A percentile compares a stretch with the other conserved stretches of the same genome.
phyloP scores from a whole-genome alignment of 225 moss, liverwort and hornwort genomes.

The Thuidium tamariscinum region DNA sequence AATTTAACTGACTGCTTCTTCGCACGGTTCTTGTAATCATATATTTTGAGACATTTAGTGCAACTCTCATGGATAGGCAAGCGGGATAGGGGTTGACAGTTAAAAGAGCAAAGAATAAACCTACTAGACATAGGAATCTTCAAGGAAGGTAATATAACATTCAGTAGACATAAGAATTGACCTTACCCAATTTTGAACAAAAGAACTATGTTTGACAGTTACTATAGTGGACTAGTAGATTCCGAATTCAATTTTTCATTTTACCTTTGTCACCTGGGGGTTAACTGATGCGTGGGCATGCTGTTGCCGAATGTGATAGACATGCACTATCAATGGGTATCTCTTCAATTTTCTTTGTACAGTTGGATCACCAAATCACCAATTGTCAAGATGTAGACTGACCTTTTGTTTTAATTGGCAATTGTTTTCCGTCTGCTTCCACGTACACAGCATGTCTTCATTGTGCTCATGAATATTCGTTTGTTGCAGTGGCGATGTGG shows the following conservation, averaged over 20 bases:
- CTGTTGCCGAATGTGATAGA: not conserved
- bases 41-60: not conserved
- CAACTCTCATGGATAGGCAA: no score
- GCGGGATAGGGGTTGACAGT: no score
- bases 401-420: not conserved
- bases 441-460: not conserved
- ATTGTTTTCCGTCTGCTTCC: not conserved
- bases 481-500: constrained; percentile 32
- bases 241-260: not conserved
- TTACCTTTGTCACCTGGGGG: not conserved
- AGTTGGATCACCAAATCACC: not conserved
- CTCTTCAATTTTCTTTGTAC: not conserved
- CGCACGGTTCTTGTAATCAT: not conserved
- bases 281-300: not conserved
- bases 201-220: not conserved
- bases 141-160: not conserved
- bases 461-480: not conserved
- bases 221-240: no score
- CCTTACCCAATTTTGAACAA: not conserved
- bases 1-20: not conserved
- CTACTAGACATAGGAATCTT: no score
- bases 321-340: not conserved
- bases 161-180: not conserved
- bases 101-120: no score
- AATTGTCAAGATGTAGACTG: not conserved